phyloP scores from a whole-genome alignment of 805 yeast species.

The Hanseniaspora occidentalis region DNA sequence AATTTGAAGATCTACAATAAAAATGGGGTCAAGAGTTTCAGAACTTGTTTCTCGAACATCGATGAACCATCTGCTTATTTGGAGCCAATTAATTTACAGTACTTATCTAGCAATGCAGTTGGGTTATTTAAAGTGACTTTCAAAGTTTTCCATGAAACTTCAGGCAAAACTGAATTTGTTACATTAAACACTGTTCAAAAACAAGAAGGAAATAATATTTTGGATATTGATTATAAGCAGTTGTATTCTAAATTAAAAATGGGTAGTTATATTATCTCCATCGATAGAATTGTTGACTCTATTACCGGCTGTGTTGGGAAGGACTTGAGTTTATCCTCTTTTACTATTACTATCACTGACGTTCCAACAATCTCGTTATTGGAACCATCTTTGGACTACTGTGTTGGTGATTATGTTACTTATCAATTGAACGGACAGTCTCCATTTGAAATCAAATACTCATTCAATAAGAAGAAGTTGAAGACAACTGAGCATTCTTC shows the following conservation, averaged over 20 bases:
- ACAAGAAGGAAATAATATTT: slow-evolving; percentile 12
- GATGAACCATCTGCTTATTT: slow-evolving; percentile 22
- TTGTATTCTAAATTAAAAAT: slow-evolving; percentile 41
- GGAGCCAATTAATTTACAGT: slow-evolving; percentile 38
- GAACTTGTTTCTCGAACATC: slow-evolving; percentile 34
- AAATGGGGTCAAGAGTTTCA: slow-evolving; percentile 30
- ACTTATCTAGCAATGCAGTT: slow-evolving; percentile 34
- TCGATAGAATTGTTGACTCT: slow-evolving; percentile 49
- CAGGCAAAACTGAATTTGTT: slow-evolving; percentile 38
- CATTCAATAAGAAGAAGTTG: slow-evolving; percentile 50
- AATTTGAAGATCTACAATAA: slow-evolving; percentile 35
- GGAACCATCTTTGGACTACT: slow-evolving; percentile 39
- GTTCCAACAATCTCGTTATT: slow-evolving; percentile 52
- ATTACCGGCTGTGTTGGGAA: slow-evolving; percentile 50
- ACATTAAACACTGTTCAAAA: slow-evolving; percentile 29
- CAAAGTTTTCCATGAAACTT: slow-evolving; percentile 45
- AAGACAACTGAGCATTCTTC: slow-evolving; percentile 39
- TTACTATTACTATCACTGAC: slow-evolving; percentile 55
- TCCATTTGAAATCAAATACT: slow-evolving; percentile 67
- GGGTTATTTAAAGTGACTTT: slow-evolving; percentile 52
- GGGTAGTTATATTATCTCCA: slow-evolving; percentile 58
- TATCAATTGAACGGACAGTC: slow-evolving; percentile 67
- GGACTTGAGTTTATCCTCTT: slow-evolving; percentile 31
- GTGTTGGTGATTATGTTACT: slow-evolving; percentile 86
- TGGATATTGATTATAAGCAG: slow-evolving; percentile 27